A percentile compares a stretch with the other conserved stretches of the same genome.
Evolutionary conservation across 345 rosid genomes (phyloP).

Genomic region (Diplotaxis tenuifolia): DNA sequence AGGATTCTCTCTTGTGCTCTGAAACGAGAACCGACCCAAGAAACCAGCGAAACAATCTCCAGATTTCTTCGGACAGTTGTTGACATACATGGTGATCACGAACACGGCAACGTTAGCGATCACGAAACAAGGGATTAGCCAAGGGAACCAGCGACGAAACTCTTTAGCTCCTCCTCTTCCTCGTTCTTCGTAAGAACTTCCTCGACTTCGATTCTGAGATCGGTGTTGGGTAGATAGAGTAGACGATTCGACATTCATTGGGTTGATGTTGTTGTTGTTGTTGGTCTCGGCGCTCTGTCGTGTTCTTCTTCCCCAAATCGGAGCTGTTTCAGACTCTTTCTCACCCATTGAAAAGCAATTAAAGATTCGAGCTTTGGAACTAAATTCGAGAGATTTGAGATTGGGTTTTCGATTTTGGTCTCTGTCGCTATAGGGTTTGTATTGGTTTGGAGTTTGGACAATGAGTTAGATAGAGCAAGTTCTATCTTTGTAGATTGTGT

Average conservation of each 20-base stretch:
- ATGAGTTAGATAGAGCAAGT: background rate
- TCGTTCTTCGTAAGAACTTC: conserved; percentile 22
- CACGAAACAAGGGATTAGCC: conserved; percentile 79
- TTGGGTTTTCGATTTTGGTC: background rate
- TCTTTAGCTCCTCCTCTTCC: conserved; percentile 50
- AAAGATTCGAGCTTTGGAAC: background rate
- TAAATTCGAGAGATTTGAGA: background rate
- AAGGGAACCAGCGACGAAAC: conserved; percentile 68
- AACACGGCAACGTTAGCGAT: conserved; percentile 65
- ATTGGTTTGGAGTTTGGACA: conserved; percentile 23
- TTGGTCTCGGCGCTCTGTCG: conserved; percentile 37
- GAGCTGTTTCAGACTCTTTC: conserved; percentile 30
- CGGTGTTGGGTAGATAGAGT: conserved; percentile 32
- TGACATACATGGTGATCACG: conserved; percentile 82
- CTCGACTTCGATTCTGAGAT: conserved; percentile 35
- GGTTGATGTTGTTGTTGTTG: conserved; percentile 38
- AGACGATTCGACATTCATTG: conserved; percentile 43
- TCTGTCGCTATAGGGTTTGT: background rate
- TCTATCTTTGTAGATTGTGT: conserved; percentile 5
- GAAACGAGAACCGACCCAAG: conserved; percentile 88
- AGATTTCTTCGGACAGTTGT: conserved; percentile 79
- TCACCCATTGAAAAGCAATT: conserved; percentile 26
- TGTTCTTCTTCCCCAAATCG: conserved; percentile 44
- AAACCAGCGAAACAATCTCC: conserved; percentile 63
- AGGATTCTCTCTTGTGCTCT: conserved; percentile 85